Conservation (phyloP, 1,139 yeast genomes). For the Suhomyces bokatorum region DNA sequence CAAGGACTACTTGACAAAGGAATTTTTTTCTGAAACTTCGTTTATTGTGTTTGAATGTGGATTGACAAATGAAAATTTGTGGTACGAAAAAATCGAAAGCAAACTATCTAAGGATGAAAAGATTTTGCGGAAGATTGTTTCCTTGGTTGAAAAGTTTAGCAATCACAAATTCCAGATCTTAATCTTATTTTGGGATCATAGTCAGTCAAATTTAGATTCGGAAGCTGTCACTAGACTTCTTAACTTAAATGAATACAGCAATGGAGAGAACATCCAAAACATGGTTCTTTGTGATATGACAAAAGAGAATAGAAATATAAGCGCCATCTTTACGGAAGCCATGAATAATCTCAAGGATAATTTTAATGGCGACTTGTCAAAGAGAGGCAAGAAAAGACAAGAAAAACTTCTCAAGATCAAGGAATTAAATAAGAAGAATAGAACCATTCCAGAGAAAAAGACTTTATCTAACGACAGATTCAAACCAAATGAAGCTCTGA, state of each 20-base stretch:
- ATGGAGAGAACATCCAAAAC: slow-evolving; percentile 20
- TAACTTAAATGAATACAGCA: slow-evolving; percentile 16
- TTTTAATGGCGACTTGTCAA: slow-evolving; percentile 34
- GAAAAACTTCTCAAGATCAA: slow-evolving; percentile 14
- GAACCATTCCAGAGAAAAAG: slow-evolving; percentile 3
- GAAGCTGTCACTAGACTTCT: slow-evolving; percentile 23
- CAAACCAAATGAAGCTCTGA: slow-evolving; percentile 26
- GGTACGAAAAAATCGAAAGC: slow-evolving; percentile 20
- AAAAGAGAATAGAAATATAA: slow-evolving; percentile 26
- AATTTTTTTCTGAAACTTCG: slow-evolving; percentile 39
- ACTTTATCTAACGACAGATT: slow-evolving; percentile 16
- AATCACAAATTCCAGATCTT: slow-evolving; percentile 38
- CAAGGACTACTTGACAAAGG: slow-evolving; percentile 33
- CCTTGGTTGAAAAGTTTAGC: slow-evolving; percentile 38
- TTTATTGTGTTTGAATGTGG: slow-evolving; percentile 53
- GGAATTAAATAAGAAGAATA: slow-evolving; percentile 7
- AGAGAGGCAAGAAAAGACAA: slow-evolving; percentile 31
- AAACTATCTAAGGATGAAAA: slow-evolving; percentile 39
- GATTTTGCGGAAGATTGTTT: slow-evolving; percentile 40
- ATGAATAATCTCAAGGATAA: slow-evolving; percentile 24
- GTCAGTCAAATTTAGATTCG: slow-evolving; percentile 20
- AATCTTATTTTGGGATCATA: slow-evolving; percentile 41
- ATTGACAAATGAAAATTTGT: slow-evolving; percentile 21
- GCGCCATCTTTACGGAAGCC: slow-evolving; percentile 27
- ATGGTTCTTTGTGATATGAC: slow-evolving; percentile 42